Conservation (phyloP, 2,329 filamentous ascomycete species). For the Chaetomiaceae sp. region DNA sequence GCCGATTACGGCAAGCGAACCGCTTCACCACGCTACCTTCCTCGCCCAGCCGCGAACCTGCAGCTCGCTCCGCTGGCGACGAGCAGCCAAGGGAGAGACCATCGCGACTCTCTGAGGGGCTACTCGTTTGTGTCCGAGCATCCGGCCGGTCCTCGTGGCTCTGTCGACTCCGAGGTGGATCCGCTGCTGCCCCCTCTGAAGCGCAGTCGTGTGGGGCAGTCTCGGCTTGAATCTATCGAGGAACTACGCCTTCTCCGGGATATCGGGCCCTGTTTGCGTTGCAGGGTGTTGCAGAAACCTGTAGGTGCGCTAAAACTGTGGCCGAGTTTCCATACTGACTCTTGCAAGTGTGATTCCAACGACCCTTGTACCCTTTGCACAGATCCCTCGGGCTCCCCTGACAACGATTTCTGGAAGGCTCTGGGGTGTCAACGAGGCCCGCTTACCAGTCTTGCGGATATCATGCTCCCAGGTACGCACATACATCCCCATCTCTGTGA, state of each 20-base stretch:
- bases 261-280: constrained; percentile 45
- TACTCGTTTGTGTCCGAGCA: constrained; percentile 38
- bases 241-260: constrained; percentile 47
- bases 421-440: constrained; percentile 48
- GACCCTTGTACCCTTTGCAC: constrained; percentile 44
- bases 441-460: constrained; percentile 41
- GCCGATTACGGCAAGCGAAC: constrained; percentile 31
- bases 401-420: constrained; percentile 41
- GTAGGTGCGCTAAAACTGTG: constrained; percentile 31
- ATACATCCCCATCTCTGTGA: not conserved
- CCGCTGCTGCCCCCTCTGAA: constrained; percentile 50
- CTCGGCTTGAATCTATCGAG: constrained; percentile 50
- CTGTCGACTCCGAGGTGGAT: constrained; percentile 43
- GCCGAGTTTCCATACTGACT: constrained; percentile 18
- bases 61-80: constrained; percentile 33
- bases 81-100: constrained; percentile 32
- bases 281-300: constrained; percentile 40
- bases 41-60: constrained; percentile 28
- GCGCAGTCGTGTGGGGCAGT: constrained; percentile 45
- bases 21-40: constrained; percentile 37
- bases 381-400: constrained; percentile 32
- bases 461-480: constrained; percentile 44
- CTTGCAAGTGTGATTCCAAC: constrained; percentile 44
- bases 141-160: constrained; percentile 32
- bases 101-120: constrained; percentile 35